Base-by-base conservation (phyloP, 1,284 basidiomycete genomes). In the Gomphus bonarii region DNA sequence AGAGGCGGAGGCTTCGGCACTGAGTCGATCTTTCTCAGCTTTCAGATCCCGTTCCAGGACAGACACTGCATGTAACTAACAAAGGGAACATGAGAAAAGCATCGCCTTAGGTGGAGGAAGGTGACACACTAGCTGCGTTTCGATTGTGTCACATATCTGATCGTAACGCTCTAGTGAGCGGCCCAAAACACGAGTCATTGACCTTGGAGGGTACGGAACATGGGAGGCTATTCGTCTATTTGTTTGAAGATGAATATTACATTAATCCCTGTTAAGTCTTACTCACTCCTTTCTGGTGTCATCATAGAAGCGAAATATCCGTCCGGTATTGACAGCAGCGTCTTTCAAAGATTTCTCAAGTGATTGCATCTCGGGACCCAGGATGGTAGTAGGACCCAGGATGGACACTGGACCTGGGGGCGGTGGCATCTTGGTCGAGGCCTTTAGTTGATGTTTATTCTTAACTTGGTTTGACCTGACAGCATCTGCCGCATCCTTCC, bases 111-210 rank as follows among this genome's bases (percentile, higher is more conserved):
- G 25, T 25, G 11, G 36, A 25, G 16, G 1, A 20, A 6, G 16
- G 8, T 20, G 65, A 63, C 81, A 67, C 66, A 82, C 87, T 60
- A 90, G 65, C 55, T 82, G 80, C 38, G 79, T 75, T 65, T 89
- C 87, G 53, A 90, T 78, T 2, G 79, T 73, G 64, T 90, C 87
- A 61, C 85, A 88, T 7, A 89, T 63, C 63, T 87, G 85, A 63
- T 89, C 85, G 62, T 85, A 90, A 64, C 78, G 82, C 65, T 87
- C 85, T 1, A 88, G 70, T 64, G 88, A 85, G 38, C 78, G 77
- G 12, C 85, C 84, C 22, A 90, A 73, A 14, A 82, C 74, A 5
- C 79, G 72, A 6, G 77, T 81, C 16, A 88, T 67, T 7, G 82
- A 75, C 14, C 71, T 77, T 5, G 86, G 86, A 33, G 87, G 85